These are phyloP conservation scores for Brassica cretica DNA, from an alignment of 345 rosid species.

Conservation along the genomic window DNA sequence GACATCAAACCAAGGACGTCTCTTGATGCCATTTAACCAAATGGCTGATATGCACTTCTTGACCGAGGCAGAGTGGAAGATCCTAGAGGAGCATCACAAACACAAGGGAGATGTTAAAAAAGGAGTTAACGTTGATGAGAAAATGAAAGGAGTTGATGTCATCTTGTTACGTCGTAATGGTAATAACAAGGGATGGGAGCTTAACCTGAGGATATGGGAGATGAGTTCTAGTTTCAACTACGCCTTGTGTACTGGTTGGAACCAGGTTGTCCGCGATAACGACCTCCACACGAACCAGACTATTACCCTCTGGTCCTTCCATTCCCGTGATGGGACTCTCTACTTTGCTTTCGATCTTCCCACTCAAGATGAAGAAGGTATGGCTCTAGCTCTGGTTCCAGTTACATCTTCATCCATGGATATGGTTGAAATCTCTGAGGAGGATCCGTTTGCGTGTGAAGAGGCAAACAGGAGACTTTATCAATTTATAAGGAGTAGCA, in stretches of 20 bases:
- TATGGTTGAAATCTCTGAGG: background rate
- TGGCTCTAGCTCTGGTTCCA: background rate
- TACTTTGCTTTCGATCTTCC: background rate
- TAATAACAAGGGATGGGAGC: background rate
- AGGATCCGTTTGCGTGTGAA: background rate
- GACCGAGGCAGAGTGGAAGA: background rate
- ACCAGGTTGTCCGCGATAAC: background rate
- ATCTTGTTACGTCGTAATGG: background rate
- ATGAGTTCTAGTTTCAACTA: background rate
- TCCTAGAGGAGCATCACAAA: background rate
- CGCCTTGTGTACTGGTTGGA: background rate
- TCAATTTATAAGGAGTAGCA: background rate
- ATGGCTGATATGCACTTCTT: background rate
- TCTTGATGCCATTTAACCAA: background rate
- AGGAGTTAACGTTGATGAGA: background rate
- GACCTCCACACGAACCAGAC: background rate
- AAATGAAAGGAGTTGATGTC: constrained; percentile 3
- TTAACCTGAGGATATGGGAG: constrained; percentile 18
- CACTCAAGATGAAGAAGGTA: background rate
- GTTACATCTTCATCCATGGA: background rate
- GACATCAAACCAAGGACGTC: background rate
- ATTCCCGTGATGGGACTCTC: background rate
- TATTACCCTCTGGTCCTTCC: background rate
- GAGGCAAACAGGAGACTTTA: background rate
- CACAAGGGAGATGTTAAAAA: background rate